These are phyloP conservation scores for Ceratocystis destructans DNA, from an alignment of 2,329 filamentous ascomycete species.

Conservation along the genomic window DNA sequence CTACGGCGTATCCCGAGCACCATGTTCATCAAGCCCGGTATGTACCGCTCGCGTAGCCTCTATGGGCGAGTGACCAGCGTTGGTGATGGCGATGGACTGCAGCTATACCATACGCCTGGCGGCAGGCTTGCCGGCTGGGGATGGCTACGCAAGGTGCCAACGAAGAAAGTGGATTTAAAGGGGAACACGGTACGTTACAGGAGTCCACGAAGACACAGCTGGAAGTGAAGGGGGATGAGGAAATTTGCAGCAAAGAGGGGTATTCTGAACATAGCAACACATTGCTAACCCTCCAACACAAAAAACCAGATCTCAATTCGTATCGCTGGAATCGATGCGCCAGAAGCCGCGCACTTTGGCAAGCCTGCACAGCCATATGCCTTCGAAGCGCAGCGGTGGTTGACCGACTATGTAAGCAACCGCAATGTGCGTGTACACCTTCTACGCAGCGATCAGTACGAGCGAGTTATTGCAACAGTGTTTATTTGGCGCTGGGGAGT, in stretches of 20 bases:
- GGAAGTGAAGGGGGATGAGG: neutral
- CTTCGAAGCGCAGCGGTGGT: conserved; percentile 66
- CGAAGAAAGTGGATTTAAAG: conserved; percentile 52
- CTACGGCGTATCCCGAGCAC: conserved; percentile 73
- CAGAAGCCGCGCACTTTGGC: conserved; percentile 86
- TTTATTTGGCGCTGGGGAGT: conserved; percentile 56
- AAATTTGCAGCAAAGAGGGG: neutral
- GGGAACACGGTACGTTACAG: conserved; percentile 54
- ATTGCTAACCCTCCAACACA: neutral
- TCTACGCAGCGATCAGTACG: conserved; percentile 80
- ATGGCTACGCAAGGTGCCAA: conserved; percentile 69
- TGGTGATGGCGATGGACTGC: conserved; percentile 92
- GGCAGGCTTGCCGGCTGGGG: conserved; percentile 79
- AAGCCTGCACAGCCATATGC: conserved; percentile 72
- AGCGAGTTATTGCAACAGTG: conserved; percentile 76
- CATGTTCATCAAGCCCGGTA: conserved; percentile 56
- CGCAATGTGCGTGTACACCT: conserved; percentile 69
- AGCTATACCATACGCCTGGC: conserved; percentile 89
- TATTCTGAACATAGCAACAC: neutral
- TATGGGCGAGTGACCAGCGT: conserved; percentile 84
- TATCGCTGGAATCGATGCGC: conserved; percentile 83
- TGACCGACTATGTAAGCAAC: conserved; percentile 57
- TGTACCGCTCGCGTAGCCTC: conserved; percentile 61
- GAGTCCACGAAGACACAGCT: neutral
- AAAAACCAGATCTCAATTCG: conserved; percentile 64